Evolutionary conservation across 371 early-diverging fungal species (phyloP).

Genomic region (Mucor velutinosus): DNA sequence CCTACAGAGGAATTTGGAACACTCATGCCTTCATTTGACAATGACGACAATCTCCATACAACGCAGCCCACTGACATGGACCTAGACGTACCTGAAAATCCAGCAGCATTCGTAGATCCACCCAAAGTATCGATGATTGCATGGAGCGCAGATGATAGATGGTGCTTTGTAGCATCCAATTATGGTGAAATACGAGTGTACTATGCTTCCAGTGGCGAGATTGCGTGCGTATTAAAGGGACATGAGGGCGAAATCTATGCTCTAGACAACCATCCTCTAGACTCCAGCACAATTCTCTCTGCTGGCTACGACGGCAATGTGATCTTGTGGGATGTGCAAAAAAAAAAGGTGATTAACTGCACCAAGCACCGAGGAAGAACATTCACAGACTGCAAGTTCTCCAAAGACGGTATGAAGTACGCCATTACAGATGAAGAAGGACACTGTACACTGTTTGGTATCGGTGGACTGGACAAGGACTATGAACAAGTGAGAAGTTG

Average conservation of each 20-base stretch:
- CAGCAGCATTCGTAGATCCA: slow-evolving; percentile 5
- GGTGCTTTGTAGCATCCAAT: slow-evolving; percentile 63
- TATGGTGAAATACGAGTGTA: slow-evolving; percentile 66
- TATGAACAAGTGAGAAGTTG: slow-evolving; percentile 64
- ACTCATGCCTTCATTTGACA: slow-evolving; percentile 16
- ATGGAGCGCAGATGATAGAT: slow-evolving; percentile 66
- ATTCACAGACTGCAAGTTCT: slow-evolving; percentile 57
- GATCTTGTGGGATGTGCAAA: slow-evolving; percentile 74
- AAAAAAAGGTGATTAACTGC: slow-evolving; percentile 29
- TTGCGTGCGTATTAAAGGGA: slow-evolving; percentile 53
- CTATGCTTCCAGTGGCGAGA: slow-evolving; percentile 62
- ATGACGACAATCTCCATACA: neutral
- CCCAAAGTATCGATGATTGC: slow-evolving; percentile 56
- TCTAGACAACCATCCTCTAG: slow-evolving; percentile 75
- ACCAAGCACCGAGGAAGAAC: slow-evolving; percentile 36
- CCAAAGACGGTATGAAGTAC: slow-evolving; percentile 62
- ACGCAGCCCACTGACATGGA: neutral
- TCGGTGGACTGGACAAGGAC: slow-evolving; percentile 58
- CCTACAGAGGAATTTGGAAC: slow-evolving; percentile 13
- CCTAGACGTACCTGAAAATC: neutral
- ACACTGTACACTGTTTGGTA: slow-evolving; percentile 68
- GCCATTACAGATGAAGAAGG: slow-evolving; percentile 74
- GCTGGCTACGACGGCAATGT: slow-evolving; percentile 88
- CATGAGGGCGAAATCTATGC: slow-evolving; percentile 75
- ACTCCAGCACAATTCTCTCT: slow-evolving; percentile 69